Conservation (phyloP, 2,329 filamentous ascomycete species). For the Aspergillus sp. region DNA sequence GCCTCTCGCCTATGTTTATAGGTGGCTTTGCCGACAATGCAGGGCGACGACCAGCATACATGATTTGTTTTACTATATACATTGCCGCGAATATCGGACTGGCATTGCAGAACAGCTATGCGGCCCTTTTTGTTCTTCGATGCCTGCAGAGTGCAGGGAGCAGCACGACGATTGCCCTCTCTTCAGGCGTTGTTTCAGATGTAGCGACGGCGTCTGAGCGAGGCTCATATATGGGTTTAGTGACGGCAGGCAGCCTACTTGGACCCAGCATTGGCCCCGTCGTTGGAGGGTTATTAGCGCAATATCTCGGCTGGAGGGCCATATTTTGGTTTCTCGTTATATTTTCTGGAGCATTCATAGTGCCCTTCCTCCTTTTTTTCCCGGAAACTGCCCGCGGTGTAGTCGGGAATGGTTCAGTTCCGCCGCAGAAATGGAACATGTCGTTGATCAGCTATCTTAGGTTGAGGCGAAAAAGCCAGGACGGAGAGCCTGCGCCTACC, state of each 20-base stretch:
- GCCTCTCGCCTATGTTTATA: conserved; percentile 44
- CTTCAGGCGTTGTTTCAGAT: conserved; percentile 36
- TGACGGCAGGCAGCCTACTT: conserved; percentile 45
- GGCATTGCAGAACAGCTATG: conserved; percentile 33
- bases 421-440: conserved; percentile 18
- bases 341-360: conserved; percentile 43
- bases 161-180: conserved; percentile 38
- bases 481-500: conserved; percentile 11
- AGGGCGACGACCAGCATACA: conserved; percentile 48
- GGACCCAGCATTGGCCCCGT: conserved; percentile 52
- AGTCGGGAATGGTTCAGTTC: conserved; percentile 32
- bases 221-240: conserved; percentile 51
- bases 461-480: conserved; percentile 5
- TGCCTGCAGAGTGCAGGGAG: conserved; percentile 39
- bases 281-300: conserved; percentile 60
- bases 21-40: conserved; percentile 48
- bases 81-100: conserved; percentile 37
- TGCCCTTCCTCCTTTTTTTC: conserved; percentile 53
- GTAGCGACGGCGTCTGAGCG: conserved; percentile 54
- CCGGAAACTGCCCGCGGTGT: conserved; percentile 47
- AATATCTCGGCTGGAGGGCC: conserved; percentile 58
- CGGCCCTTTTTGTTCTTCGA: conserved; percentile 33
- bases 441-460: conserved; percentile 17
- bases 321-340: conserved; percentile 68
- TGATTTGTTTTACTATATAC: conserved; percentile 49